Evolutionary conservation across 345 rosid genomes (phyloP), one percentile per base, ranked within the genome.

Genomic region (Camelina laxa): DNA sequence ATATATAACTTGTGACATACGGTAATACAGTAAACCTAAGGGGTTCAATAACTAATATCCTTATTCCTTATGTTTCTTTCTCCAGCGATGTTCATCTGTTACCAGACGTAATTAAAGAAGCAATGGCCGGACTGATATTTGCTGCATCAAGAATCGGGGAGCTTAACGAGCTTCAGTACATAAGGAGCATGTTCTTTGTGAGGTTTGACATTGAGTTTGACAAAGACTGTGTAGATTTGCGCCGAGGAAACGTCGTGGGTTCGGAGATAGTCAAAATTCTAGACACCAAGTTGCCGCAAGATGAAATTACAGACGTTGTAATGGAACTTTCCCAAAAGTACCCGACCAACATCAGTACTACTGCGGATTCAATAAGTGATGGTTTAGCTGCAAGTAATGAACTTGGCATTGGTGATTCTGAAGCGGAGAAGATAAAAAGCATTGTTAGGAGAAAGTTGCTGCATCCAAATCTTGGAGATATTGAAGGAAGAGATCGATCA

Each of bases 121-220:
- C 83, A 45, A 60, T 81, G 45, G 78, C 83, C 6, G 81, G 79
- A n/a, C 2, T 85, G 8, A 53, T 81, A 36, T 83, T 72, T 72
- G 82, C 81, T 14, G 82, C 86, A 31, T 75, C 85, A 44, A 85
- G 84, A 75, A 81, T 83, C 15, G 88, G 85, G 15, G 84, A 81
- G 68, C 39, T 83, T 31, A 62, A 49, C 12, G 85, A 78, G 65
- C 78, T 83, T 13, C 78, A 77, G 3, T 2, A 22, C 27, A 15
- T 81, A 12, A 68, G 78, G 60, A 56, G 49, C 44, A 62, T 81
- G 75, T 75, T 83, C 36, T 51, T 39, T 21, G 22, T 70, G 45
- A 74, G 72, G 6, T 81, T 72, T 62, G 86, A 36, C 21, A n/a
- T n/a, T 53, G 7, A 36, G 56, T 83, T 79, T 72, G 86, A 73